A percentile compares a stretch with the other conserved stretches of the same genome.
phyloP scores from a whole-genome alignment of 2,329 filamentous ascomycete species.

The Calonectria fujianensis region DNA sequence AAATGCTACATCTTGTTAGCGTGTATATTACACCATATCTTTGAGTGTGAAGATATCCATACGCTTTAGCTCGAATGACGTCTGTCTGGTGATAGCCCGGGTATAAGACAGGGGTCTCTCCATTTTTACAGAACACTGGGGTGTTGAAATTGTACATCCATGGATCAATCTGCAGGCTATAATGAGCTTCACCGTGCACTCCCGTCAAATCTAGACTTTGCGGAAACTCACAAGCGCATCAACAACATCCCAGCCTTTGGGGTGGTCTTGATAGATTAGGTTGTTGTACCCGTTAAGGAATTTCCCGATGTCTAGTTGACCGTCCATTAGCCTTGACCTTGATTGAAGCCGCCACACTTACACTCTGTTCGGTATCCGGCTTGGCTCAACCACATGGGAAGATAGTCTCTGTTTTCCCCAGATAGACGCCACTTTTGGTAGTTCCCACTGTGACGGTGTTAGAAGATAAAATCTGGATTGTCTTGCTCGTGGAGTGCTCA shows the following conservation, averaged over 20 bases:
- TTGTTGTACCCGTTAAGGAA: slow-evolving; percentile 31
- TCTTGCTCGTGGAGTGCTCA: not conserved
- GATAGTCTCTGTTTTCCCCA: slow-evolving; percentile 13
- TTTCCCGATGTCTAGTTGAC: slow-evolving; percentile 24
- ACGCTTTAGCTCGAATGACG: slow-evolving; percentile 40
- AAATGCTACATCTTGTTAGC: slow-evolving; percentile 26
- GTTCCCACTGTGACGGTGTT: not conserved
- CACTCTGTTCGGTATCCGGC: slow-evolving; percentile 35
- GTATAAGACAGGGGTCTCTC: slow-evolving; percentile 32
- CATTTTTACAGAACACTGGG: slow-evolving; percentile 31
- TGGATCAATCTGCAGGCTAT: slow-evolving; percentile 21
- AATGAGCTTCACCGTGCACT: not conserved
- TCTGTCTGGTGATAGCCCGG: slow-evolving; percentile 39
- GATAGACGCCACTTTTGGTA: slow-evolving; percentile 36
- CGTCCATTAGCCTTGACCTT: slow-evolving; percentile 3
- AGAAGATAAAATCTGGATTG: not conserved
- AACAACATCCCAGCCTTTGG: slow-evolving; percentile 30
- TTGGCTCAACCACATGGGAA: slow-evolving; percentile 27
- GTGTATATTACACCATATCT: not conserved
- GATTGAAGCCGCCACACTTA: not conserved
- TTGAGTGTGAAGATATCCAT: not conserved
- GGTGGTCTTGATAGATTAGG: slow-evolving; percentile 24
- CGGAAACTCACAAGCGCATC: slow-evolving; percentile 22
- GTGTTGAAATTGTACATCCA: slow-evolving; percentile 38
- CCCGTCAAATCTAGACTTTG: not conserved